Conservation (phyloP, 140 eudicot genomes). For the Flaveria floridana region DNA sequence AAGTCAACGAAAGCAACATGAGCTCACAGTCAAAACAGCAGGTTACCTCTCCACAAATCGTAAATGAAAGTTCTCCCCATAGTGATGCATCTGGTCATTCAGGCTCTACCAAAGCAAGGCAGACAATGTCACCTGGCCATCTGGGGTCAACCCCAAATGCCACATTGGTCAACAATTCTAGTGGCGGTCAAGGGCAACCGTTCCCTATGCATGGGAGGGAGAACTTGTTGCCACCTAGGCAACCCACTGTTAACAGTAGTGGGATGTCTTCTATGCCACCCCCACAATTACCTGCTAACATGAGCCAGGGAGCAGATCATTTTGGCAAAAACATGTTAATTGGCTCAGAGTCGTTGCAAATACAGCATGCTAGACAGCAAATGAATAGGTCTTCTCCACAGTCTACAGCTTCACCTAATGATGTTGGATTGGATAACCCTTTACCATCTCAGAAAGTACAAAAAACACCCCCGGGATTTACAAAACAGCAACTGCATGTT, state of each 20-base stretch:
- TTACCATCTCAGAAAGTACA: constrained; percentile 54
- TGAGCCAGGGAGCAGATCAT: constrained; percentile 65
- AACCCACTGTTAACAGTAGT: constrained; percentile 44
- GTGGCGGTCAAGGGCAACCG: constrained; percentile 48
- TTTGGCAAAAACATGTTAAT: constrained; percentile 44
- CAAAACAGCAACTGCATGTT: constrained; percentile 88
- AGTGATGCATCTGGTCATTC: constrained; percentile 84
- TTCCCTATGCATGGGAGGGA: constrained; percentile 51
- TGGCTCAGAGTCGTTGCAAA: constrained; percentile 57
- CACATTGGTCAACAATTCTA: constrained; percentile 37
- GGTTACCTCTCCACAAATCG: constrained; percentile 34
- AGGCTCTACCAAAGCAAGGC: constrained; percentile 65
- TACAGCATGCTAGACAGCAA: constrained; percentile 58
- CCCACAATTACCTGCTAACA: constrained; percentile 56
- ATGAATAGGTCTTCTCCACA: constrained; percentile 60
- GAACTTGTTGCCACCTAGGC: constrained; percentile 61
- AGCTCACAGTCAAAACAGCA: constrained; percentile 57
- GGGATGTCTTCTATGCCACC: constrained; percentile 76
- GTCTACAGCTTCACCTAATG: constrained; percentile 50
- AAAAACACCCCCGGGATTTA: constrained; percentile 48
- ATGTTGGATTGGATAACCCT: constrained; percentile 44
- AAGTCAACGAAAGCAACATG: constrained; percentile 57
- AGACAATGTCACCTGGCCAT: constrained; percentile 49
- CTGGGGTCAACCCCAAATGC: constrained; percentile 45
- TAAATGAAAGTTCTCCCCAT: constrained; percentile 65